A percentile compares a stretch with the other conserved stretches of the same genome.
Evolutionary conservation across 441 rosid species (phyloP).

Genomic region (Syzygium malaccense): DNA sequence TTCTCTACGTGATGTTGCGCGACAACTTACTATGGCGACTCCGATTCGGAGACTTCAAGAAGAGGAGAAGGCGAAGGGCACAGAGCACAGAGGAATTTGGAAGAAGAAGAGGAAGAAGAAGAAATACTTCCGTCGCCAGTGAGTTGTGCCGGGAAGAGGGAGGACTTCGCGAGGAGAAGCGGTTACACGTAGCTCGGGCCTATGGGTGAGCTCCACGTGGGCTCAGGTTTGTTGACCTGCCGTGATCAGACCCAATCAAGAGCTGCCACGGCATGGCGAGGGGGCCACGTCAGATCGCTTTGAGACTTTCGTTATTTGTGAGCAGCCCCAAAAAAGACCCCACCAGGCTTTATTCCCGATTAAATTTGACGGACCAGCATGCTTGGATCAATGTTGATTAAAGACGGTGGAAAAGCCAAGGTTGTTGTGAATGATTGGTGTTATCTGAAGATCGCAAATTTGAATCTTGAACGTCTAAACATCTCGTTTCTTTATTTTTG

Average conservation of each 20-base stretch:
- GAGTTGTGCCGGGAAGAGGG: background rate
- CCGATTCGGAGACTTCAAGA: too few relatives aligned
- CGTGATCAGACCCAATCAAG: background rate
- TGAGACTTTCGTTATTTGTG: too few relatives aligned
- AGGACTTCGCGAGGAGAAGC: background rate
- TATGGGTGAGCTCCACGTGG: slow-evolving; percentile 22
- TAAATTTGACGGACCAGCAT: background rate
- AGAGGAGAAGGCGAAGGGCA: too few relatives aligned
- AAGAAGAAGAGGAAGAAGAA: background rate
- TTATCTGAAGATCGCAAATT: background rate
- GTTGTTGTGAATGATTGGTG: background rate
- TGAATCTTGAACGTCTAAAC: background rate
- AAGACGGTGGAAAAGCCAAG: background rate
- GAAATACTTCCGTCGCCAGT: background rate
- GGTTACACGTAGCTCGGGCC: slow-evolving; percentile 29
- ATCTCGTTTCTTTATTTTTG: background rate
- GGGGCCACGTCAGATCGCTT: background rate
- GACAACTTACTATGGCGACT: too few relatives aligned
- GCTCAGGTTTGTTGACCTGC: background rate
- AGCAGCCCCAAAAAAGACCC: background rate
- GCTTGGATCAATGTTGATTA: background rate
- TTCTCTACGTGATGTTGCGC: too few relatives aligned
- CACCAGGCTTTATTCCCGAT: background rate
- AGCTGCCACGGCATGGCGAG: slow-evolving; percentile 6
- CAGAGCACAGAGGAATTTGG: too few relatives aligned